These are phyloP conservation scores for Colletotrichum orbiculare DNA, from an alignment of 2,329 filamentous ascomycete species.

Conservation along the genomic window DNA sequence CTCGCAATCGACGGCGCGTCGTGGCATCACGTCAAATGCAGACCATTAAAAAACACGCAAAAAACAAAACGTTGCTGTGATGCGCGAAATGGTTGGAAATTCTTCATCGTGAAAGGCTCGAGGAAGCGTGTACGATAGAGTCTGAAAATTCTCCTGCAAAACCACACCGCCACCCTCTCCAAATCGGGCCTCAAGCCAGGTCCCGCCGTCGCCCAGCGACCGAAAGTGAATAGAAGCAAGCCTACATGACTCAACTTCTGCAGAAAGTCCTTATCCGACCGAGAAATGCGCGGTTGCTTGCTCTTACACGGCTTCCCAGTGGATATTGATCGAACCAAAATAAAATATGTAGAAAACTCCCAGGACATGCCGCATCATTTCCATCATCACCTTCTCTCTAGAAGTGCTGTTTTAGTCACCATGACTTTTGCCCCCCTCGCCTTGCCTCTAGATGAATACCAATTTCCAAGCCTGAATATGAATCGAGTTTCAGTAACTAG, in stretches of 20 bases:
- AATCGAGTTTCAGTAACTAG: slow-evolving; percentile 2
- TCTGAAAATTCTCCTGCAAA: slow-evolving; percentile 1
- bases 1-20: no score
- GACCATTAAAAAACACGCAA: background rate
- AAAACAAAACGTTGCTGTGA: no score
- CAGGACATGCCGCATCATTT: slow-evolving; percentile 27
- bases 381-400: slow-evolving; percentile 21
- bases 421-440: slow-evolving; percentile 13
- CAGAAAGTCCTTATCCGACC: slow-evolving; percentile 13
- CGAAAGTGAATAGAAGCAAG: slow-evolving; percentile 12
- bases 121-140: slow-evolving; percentile 27
- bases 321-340: background rate
- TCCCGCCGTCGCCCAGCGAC: slow-evolving; percentile 24
- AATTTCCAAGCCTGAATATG: background rate
- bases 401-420: slow-evolving; percentile 19
- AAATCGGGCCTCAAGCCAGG: slow-evolving; percentile 3
- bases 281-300: slow-evolving; percentile 7
- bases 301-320: slow-evolving; percentile 22
- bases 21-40: no score
- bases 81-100: background rate
- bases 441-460: slow-evolving; percentile 14
- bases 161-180: background rate
- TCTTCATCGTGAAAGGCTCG: slow-evolving; percentile 18
- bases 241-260: background rate
- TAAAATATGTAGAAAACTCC: slow-evolving; percentile 23